These are phyloP conservation scores for Leccinum disarticulatum DNA, from an alignment of 768 basidiomycete genomes.

Conservation along the genomic window DNA sequence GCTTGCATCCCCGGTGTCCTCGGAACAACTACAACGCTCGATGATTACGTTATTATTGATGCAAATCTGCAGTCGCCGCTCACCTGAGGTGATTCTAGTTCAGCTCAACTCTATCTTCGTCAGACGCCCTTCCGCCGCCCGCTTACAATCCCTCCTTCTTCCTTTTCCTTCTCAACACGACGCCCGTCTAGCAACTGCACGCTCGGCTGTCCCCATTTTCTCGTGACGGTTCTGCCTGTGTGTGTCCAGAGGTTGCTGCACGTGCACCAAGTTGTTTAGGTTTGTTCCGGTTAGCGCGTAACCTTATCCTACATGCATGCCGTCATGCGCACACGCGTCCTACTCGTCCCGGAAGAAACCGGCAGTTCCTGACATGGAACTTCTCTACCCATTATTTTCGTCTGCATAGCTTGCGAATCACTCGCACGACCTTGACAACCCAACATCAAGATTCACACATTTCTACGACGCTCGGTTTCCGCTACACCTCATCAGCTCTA, in stretches of 20 bases:
- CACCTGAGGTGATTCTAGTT: not conserved
- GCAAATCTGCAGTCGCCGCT: slow-evolving; percentile 1
- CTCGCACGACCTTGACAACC: slow-evolving; percentile 14
- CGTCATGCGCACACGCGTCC: slow-evolving; percentile 5
- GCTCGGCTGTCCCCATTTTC: not conserved
- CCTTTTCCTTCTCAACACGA: not conserved
- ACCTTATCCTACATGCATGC: not conserved
- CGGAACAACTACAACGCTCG: not conserved
- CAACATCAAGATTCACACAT: slow-evolving; percentile 6
- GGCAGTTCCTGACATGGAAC: slow-evolving; percentile 8
- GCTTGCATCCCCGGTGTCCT: not conserved
- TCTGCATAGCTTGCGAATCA: not conserved
- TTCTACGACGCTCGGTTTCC: slow-evolving; percentile 22
- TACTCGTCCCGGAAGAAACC: slow-evolving; percentile 13
- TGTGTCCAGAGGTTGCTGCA: not conserved
- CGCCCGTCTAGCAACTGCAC: not conserved
- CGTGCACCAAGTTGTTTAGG: not conserved
- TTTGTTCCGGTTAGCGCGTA: not conserved
- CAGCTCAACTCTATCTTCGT: not conserved
- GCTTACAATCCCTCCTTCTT: not conserved
- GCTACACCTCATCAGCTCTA: not conserved
- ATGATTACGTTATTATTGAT: not conserved
- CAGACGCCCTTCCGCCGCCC: not conserved
- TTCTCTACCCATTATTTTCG: slow-evolving; percentile 2
- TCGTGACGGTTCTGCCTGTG: not conserved